Base-by-base conservation (phyloP, 2,329 filamentous ascomycete genomes). In the Zymoseptoria crescenta region DNA sequence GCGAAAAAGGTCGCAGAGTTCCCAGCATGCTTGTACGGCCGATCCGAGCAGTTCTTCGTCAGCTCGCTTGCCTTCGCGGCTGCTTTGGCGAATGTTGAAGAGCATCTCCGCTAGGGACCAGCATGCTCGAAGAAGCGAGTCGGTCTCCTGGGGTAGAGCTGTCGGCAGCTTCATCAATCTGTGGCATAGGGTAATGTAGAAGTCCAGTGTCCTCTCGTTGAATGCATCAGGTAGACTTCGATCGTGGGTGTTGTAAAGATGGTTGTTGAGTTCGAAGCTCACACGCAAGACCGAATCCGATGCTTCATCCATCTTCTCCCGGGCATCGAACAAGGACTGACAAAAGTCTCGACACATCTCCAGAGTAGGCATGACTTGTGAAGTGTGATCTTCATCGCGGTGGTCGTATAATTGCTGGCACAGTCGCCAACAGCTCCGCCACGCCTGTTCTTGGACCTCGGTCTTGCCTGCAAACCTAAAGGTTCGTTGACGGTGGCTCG, bases 251-350 rank as follows among this genome's bases (percentile, higher is more conserved):
- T 93, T 96, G 76, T 93, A 96, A 1, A 97, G 80, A 73, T 97
- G 92, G 68, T 96, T 96, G 75, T 95, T 96, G 24, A 96, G 80
- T 75, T 96, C 93, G 71, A 96, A 96, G 75, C 90, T 96, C 65
- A 96, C 92, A 53, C 93, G 82, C 52, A 97, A 76, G 13, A 96
- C 87, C 0, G 92, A 96, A 73, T 97, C 93, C 0, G 88, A 83
- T 1, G 84, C 77, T 68, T 94, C 90, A 63, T 96, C 88, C 55
- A 87, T 85, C 64, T 86, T 86, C 60, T 87, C 82, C 48, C 92
- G 83, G 19, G 93, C 86, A 69, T 96, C 92, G 68, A 96, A 97
- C 9, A 96, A 78, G 0, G 91, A 84, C 74, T 96, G 91, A 68
- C 91, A 96, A 70, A 97, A 96, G 64, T 96, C 90, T 21, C 91